Base-by-base conservation (phyloP, 2,329 filamentous ascomycete species). In the Aspergillus sojae region DNA sequence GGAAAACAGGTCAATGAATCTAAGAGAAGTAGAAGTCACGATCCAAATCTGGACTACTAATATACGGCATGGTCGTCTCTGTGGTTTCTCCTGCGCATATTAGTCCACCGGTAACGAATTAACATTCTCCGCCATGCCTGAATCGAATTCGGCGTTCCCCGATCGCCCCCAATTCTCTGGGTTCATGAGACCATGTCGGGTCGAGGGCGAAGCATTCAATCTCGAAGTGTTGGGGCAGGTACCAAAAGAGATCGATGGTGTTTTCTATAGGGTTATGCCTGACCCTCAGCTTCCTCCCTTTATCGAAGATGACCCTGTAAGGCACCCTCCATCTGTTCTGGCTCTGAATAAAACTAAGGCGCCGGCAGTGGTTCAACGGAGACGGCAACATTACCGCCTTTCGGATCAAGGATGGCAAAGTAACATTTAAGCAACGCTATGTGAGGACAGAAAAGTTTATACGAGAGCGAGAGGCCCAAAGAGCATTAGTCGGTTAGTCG, bases 231-330 rank as follows among this genome's bases (percentile, higher is more conserved):
- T 74, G 1, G 81, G 82, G 9, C 71, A 73, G 5, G 78, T 84
- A 41, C 82, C 82, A 0, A 61, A 67, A 5, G 80, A 82, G 9
- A 82, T 84, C 48, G 72, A 80, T 58, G 82, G 82, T 0, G 82
- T 78, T 0, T 84, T 84, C 65, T 84, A 79, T 67, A 79, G 84
- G 4, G 76, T 85, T 21, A 84, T 85, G 74, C 82, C 83, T n/a
- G 84, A 86, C 68, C 82, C 79, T 0, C 76, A 76, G 2, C 66
- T 76, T 0, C 73, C 78, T 0, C 78, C 77, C 0, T 65, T 75
- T 14, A 65, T 75, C 0, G 62, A 75, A 6, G 73, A 81, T 55
- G 75, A 78, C 32, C 11, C 67, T 0, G 70, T 72, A 23, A 23
- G 23, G 23, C 23, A 23, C 23, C 23, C 23, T 23, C 2, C 23